Percentiles rank a stretch among this genome's conserved stretches.
Conservation (phyloP, 768 basidiomycete genomes). For the Coprinopsis sp. region DNA sequence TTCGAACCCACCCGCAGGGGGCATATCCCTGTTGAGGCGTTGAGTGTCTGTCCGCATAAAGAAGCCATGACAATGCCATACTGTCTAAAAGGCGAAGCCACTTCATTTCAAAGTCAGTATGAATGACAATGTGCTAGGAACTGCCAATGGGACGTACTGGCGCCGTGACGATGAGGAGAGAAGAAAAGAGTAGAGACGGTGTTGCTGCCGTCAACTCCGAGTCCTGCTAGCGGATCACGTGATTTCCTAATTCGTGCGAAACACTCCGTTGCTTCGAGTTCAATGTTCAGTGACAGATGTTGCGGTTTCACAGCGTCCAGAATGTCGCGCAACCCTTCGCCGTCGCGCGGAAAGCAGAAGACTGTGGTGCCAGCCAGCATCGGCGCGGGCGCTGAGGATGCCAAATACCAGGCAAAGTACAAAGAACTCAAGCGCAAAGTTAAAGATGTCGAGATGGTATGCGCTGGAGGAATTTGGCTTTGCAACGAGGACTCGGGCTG, state of each 20-base stretch:
- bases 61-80: conserved; percentile 34
- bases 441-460: conserved; percentile 76
- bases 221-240: too few relatives aligned
- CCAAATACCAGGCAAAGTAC: conserved; percentile 85
- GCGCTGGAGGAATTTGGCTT: conserved; percentile 25
- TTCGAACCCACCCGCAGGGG: conserved; percentile 90
- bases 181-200: conserved; percentile 8
- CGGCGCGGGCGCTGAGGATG: conserved; percentile 76
- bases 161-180: conserved; percentile 7
- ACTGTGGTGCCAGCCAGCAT: conserved; percentile 55
- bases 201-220: conserved; percentile 5
- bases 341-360: conserved; percentile 49
- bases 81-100: conserved; percentile 63
- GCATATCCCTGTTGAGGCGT: conserved; percentile 74
- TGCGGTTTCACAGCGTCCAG: conserved; percentile 38
- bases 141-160: conserved; percentile 7
- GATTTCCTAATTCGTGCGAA: too few relatives aligned
- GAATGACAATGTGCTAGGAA: background rate
- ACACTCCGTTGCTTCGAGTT: too few relatives aligned
- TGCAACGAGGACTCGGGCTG: conserved; percentile 10
- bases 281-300: conserved; percentile 27
- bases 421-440: conserved; percentile 86
- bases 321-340: conserved; percentile 67
- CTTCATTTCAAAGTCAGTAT: conserved; percentile 26
- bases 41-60: conserved; percentile 25